Percentiles rank a stretch among this genome's conserved stretches.
These are phyloP conservation scores for Lecanicillium sp. DNA, from an alignment of 2,329 filamentous ascomycete species.

Conservation along the genomic window DNA sequence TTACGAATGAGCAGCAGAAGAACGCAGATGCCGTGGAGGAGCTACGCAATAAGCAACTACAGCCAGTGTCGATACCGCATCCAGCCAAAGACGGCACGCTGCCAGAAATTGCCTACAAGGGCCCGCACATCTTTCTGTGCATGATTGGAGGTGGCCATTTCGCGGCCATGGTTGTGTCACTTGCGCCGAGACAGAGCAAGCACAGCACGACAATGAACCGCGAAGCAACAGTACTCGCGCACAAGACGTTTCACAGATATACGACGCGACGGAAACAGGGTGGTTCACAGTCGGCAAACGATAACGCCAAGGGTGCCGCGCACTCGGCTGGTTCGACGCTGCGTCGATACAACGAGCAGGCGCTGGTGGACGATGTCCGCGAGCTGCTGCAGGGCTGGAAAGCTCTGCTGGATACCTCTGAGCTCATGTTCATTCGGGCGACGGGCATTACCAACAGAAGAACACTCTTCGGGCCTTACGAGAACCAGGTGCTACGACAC, in stretches of 20 bases:
- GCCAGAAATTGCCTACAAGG: slow-evolving; percentile 52
- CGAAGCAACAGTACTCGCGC: slow-evolving; percentile 81
- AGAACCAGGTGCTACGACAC: slow-evolving; percentile 72
- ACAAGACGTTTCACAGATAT: slow-evolving; percentile 97
- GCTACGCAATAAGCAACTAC: slow-evolving; percentile 70
- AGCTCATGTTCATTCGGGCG: slow-evolving; percentile 83
- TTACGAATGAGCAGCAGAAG: slow-evolving; percentile 65
- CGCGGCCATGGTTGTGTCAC: slow-evolving; percentile 88
- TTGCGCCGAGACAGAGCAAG: slow-evolving; percentile 73
- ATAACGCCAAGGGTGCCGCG: slow-evolving; percentile 86
- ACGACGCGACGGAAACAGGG: slow-evolving; percentile 95
- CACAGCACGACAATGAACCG: slow-evolving; percentile 68
- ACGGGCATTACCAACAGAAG: slow-evolving; percentile 80
- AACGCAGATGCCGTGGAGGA: slow-evolving; percentile 57
- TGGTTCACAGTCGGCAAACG: slow-evolving; percentile 88
- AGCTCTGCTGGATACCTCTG: slow-evolving; percentile 71
- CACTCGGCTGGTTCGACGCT: slow-evolving; percentile 89
- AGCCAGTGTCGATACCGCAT: slow-evolving; percentile 50
- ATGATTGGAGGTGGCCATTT: slow-evolving; percentile 99
- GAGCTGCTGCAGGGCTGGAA: slow-evolving; percentile 80
- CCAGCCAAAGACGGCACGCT: slow-evolving; percentile 53
- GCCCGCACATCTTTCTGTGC: slow-evolving; percentile 88
- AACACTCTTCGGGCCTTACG: slow-evolving; percentile 86
- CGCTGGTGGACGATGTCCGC: slow-evolving; percentile 82
- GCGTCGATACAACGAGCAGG: slow-evolving; percentile 89